Evolutionary conservation across 106 monocot genomes (phyloP), one percentile per base, ranked within the genome.

Genomic region (Xerophyta viscosa): DNA sequence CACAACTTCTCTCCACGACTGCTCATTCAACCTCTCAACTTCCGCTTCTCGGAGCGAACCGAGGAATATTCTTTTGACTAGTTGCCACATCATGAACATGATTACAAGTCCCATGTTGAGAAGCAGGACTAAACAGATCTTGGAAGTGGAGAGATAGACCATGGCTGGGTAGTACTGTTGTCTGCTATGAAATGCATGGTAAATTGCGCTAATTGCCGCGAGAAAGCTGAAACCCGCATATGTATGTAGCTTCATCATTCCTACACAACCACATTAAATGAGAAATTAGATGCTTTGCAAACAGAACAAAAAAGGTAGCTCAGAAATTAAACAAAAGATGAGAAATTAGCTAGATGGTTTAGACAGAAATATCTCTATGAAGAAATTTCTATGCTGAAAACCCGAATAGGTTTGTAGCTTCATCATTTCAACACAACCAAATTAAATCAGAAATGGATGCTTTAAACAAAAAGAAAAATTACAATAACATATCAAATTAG

Each of bases 1-100:
- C 72, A 94, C 77, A 20, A 94, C 78, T 68, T 94, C 94, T 47
- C 94, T 73, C 94, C 94, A 94, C 23, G 88, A 71, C 45, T 84
- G 94, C 58, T 94, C 94, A 67, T 94, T 94, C 46, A 94, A 49
- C 53, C 84, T 77, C 58, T 88, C 94, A n/a, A 94, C 78, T 65
- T 94, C 94, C 8, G 94, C 88, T 68, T 94, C 94, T 52, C 94
- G 65, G 33, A 94, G 78, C 33, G 80, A 64, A 25, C 94, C 94
- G 11, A 94, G 70, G 71, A 94, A 94, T 18, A 94, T 15, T 11
- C 64, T 62, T 57, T 84, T 81, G 13, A 84, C 77, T 33, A 94
- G 33, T 46, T 88, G 81, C 88, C 88, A 88, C 17, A 71, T 18
- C 9, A 84, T 76, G 61, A 71, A 84, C 94, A 94, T 94, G 56